These are phyloP conservation scores for Lycium barbarum DNA, from an alignment of 257 asterid genomes.

Conservation along the genomic window DNA sequence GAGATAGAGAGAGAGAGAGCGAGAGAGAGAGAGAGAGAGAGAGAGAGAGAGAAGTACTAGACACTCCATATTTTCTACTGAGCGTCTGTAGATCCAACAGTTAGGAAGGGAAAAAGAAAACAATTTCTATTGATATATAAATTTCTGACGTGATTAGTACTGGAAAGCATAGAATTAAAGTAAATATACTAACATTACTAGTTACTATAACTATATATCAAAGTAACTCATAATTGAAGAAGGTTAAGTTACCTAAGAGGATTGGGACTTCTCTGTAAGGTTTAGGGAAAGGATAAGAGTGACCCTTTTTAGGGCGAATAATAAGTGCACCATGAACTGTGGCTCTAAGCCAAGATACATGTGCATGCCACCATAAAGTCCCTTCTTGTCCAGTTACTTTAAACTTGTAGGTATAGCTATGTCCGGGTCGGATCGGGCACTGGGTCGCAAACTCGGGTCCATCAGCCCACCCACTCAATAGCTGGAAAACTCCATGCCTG, in stretches of 20 bases:
- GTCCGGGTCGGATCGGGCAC: conserved; percentile 34
- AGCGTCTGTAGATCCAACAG: no score
- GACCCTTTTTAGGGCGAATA: conserved; percentile 25
- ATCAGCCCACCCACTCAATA: conserved; percentile 37
- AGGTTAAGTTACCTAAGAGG: conserved; percentile 15
- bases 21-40: no score
- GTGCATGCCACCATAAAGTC: conserved; percentile 34
- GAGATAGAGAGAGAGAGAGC: no score
- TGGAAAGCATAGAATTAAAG: no score
- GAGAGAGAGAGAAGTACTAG: no score
- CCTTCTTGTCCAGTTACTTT: conserved; percentile 34
- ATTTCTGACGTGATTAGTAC: no score
- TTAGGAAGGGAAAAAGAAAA: no score
- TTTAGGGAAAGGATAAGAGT: conserved; percentile 24
- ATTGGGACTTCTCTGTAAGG: conserved; percentile 30
- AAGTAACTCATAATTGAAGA: background rate
- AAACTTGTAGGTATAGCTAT: conserved; percentile 40
- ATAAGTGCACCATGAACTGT: conserved; percentile 30
- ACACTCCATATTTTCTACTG: no score
- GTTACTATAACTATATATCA: background rate
- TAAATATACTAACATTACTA: no score
- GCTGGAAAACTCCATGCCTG: conserved; percentile 40
- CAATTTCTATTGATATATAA: no score
- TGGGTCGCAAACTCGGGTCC: conserved; percentile 36
- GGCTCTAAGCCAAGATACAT: conserved; percentile 28